phyloP scores from a whole-genome alignment of 2,329 filamentous ascomycete species.

The Balansia obtecta region DNA sequence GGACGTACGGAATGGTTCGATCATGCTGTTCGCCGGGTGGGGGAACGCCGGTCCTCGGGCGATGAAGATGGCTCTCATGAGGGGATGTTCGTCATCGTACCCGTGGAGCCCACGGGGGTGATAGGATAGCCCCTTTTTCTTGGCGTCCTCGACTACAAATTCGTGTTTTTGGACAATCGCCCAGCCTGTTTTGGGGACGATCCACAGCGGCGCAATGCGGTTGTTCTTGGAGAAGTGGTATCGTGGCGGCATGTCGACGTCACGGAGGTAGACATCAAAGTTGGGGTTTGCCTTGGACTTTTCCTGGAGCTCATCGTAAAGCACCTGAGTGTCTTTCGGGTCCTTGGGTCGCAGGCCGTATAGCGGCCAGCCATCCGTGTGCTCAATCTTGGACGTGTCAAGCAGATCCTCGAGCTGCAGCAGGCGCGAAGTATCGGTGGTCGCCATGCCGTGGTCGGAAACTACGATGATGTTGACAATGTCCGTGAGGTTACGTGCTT shows the following conservation, averaged over 20 bases:
- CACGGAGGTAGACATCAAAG: constrained; percentile 77
- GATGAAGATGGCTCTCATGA: constrained; percentile 94
- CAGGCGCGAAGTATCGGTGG: constrained; percentile 66
- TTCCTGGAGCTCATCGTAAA: constrained; percentile 51
- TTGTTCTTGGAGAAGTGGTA: constrained; percentile 85
- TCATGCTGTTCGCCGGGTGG: constrained; percentile 65
- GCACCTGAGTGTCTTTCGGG: constrained; percentile 46
- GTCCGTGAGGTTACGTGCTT: constrained; percentile 69
- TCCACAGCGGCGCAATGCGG: constrained; percentile 89
- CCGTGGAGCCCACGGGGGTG: constrained; percentile 79
- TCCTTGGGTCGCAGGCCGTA: constrained; percentile 77
- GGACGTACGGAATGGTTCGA: constrained; percentile 71
- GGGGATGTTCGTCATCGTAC: constrained; percentile 85
- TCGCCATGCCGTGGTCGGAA: constrained; percentile 97
- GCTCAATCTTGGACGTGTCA: constrained; percentile 63
- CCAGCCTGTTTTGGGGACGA: constrained; percentile 86
- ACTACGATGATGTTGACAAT: constrained; percentile 95
- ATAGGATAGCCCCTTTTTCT: constrained; percentile 54
- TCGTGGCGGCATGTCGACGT: constrained; percentile 77
- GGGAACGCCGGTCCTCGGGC: constrained; percentile 87
- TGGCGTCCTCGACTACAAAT: constrained; percentile 57
- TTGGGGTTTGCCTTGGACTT: constrained; percentile 50
- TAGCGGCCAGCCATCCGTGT: constrained; percentile 88
- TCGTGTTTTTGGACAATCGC: constrained; percentile 73
- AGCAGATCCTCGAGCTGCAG: constrained; percentile 86